These are phyloP conservation scores for Seiridium unicorne DNA, from an alignment of 2,329 filamentous ascomycete genomes.

Conservation along the genomic window DNA sequence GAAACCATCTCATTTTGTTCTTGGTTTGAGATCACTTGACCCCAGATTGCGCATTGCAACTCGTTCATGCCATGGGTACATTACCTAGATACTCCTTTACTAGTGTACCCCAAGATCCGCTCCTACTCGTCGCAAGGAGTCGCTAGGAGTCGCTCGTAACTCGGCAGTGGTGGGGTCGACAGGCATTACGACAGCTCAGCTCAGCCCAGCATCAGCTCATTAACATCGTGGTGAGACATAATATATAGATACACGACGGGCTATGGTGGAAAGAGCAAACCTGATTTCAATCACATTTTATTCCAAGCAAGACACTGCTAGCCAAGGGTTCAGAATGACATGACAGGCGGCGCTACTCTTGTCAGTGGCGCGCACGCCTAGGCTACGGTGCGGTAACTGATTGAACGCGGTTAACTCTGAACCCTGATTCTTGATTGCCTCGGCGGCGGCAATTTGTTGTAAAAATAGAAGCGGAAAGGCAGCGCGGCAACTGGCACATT, in stretches of 20 bases:
- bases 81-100: not conserved
- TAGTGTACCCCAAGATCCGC: too few species aligned
- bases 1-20: conserved; percentile 2
- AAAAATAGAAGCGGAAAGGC: conserved; percentile 2
- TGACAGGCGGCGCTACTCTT: not conserved
- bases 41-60: not conserved
- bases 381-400: too few species aligned
- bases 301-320: too few species aligned
- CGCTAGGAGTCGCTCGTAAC: too few species aligned
- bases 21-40: not conserved
- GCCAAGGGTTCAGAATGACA: not conserved
- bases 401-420: not conserved
- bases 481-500: conserved; percentile 1
- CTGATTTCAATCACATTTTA: too few species aligned
- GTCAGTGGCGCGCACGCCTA: not conserved
- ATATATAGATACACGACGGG: too few species aligned
- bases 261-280: too few species aligned
- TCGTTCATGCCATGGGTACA: not conserved
- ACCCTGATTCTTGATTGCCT: not conserved
- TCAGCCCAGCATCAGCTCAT: too few species aligned
- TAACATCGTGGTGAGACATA: too few species aligned
- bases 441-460: not conserved
- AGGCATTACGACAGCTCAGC: too few species aligned
- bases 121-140: too few species aligned
- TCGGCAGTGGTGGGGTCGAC: too few species aligned